phyloP scores from a whole-genome alignment of 331 rosid species.

The Malus hybrid region DNA sequence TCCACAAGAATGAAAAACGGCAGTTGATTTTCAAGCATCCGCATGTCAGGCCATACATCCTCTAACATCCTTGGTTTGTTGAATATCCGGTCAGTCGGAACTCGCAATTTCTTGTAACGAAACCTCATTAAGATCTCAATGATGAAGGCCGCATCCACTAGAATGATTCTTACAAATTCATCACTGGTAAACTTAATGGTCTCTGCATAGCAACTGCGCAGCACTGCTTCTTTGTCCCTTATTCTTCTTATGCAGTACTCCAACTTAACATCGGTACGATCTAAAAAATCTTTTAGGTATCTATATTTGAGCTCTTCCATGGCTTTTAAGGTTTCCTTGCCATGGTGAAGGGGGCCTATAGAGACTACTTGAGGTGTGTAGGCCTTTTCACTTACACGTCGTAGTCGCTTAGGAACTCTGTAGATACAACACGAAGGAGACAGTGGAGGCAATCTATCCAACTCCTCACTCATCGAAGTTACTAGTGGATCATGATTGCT shows the following conservation, averaged over 20 bases:
- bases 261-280: not conserved
- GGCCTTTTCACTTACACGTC: slow-evolving; percentile 12
- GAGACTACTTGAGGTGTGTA: slow-evolving; percentile 25
- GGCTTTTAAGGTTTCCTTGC: not conserved
- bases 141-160: slow-evolving; percentile 28
- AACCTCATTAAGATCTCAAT: slow-evolving; percentile 18
- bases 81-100: slow-evolving; percentile 16
- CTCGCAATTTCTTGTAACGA: not conserved
- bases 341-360: slow-evolving; percentile 33
- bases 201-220: slow-evolving; percentile 24
- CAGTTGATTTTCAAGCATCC: slow-evolving; percentile 33
- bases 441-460: slow-evolving; percentile 4
- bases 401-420: slow-evolving; percentile 15
- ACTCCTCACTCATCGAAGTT: slow-evolving; percentile 3
- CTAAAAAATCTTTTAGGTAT: slow-evolving; percentile 3
- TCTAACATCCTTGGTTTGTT: slow-evolving; percentile 2
- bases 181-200: slow-evolving; percentile 4
- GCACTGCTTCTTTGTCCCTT: not conserved
- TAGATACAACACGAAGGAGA: slow-evolving; percentile 15
- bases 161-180: slow-evolving; percentile 19
- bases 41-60: slow-evolving; percentile 9
- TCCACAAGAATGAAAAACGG: slow-evolving; percentile 32
- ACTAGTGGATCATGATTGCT: not conserved
- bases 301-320: slow-evolving; percentile 29
- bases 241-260: not conserved